Percentiles rank a stretch among this genome's conserved stretches.
Conservation (phyloP, 2,329 filamentous ascomycete genomes). For the Sporothrix dimorphospora region DNA sequence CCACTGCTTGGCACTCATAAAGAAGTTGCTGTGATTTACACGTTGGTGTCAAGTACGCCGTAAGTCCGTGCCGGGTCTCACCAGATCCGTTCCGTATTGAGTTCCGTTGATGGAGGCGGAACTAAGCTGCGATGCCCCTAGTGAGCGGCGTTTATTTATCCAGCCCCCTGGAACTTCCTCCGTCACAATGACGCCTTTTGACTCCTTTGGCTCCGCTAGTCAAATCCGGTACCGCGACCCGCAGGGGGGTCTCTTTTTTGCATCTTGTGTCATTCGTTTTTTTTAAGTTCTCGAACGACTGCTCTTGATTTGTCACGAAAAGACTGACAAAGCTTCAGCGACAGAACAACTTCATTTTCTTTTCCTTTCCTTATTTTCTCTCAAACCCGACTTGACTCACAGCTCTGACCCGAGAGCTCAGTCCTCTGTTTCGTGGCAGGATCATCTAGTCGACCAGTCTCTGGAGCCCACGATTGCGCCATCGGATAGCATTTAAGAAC, state of each 20-base stretch:
- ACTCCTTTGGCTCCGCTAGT: not conserved
- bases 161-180: not conserved
- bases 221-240: not conserved
- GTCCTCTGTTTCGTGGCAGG: not conserved
- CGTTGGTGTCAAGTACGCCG: not conserved
- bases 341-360: not conserved
- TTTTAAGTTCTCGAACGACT: not conserved
- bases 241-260: not conserved
- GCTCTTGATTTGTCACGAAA: not conserved
- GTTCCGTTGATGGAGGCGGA: too few species aligned
- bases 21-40: not conserved
- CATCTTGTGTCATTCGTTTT: not conserved
- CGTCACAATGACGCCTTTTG: not conserved
- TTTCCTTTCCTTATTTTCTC: not conserved
- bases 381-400: not conserved
- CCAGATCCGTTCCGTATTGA: not conserved
- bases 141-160: too few species aligned
- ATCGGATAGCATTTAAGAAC: not conserved
- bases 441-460: not conserved
- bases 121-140: too few species aligned
- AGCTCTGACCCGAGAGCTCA: not conserved
- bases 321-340: not conserved
- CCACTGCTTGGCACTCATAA: too few species aligned
- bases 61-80: not conserved
- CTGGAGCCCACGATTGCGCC: not conserved